Base-by-base conservation (phyloP, 176 grass and related monocot species). In the Lolium multiflorum region DNA sequence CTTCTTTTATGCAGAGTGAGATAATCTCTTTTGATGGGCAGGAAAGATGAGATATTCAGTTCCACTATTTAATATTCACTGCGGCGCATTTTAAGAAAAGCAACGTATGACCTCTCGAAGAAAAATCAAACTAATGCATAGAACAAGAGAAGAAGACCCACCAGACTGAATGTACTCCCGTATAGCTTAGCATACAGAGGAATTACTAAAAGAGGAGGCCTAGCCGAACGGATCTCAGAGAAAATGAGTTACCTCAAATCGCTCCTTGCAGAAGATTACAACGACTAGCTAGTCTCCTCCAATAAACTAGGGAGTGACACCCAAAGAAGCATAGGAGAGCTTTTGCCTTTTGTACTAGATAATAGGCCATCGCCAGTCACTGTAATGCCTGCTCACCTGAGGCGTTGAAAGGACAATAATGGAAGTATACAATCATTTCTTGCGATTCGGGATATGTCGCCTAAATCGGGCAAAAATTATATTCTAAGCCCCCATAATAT, bases 391-490 rank as follows among this genome's bases (percentile, higher is more conserved):
- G 72, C 38, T 79, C 48, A 81, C 4, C 57, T 12, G 12, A 65
- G 48, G 51, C 39, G 63, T 61, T 3, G 16, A 24, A 78, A 24
- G 58, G 72, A 4, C 63, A 78, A 78, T 48, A 11, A 52, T 55
- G 31, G 41, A 1, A 24, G 60, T 64, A 90, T 11, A 10, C 39
- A 83, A 26, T 14, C n/a, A 15, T 62, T 78, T 63, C n/a, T 17
- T 18, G 7, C 43, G 73, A 83, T 82, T 48, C 52, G 72, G 17
- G 5, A 24, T 79, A 56, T 20, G 63, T 77, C 21, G 73, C 15
- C 73, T 56, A 72, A 77, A 90, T 87, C 79, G 0, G 38, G 63
- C n/a, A 46, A 78, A 86, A 90, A 86, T 38, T 64, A 86, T 72
- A 78, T 52, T 76, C 70, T 86, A 0, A n/a, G 47, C 39, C 5